Base-by-base conservation (phyloP, 78 protist genomes). In the Planoprotostelium fungivorum region DNA sequence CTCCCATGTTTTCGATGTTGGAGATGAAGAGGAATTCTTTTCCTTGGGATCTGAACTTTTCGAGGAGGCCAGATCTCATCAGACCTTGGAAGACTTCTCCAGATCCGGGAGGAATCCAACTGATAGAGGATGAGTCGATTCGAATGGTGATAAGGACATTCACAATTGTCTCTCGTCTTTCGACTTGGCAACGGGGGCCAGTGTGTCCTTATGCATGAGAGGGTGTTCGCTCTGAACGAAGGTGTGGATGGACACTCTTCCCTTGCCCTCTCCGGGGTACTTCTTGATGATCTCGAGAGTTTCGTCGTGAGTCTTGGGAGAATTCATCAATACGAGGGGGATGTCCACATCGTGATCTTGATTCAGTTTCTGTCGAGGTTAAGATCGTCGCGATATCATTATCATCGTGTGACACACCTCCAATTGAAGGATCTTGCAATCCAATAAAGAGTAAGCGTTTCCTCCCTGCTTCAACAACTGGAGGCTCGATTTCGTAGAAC, bases 41-140 rank as follows among this genome's bases (percentile, higher is more conserved):
- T 51, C 99, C 99, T 86, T 89, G 83, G n/a, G 84, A 37, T 1
- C 90, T 51, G 25, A 96, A 88, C 83, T 37, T 87, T 34, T 97
- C 96, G 0, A 97, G 37, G 23, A 93, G 35, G 29, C 97, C 97
- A 35, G 96, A 87, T 36, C 90, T 38, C 84, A 85, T 38, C 1
- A 97, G 94, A 23, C 96, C 34, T 34, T 90, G 94, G 91, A 93
- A 96, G 23, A 97, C 63, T 86, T 97, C 98, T 35, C 99, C 99
- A 86, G 96, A 96, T 34, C 99, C 99, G 5, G 99, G 99, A 34
- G 99, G 99, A 90, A 95, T 97, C 98, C 98, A 94, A 87, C 92
- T 87, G 83, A n/a, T 86, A 89, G 84, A 86, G 86, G 39, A 87
- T 89, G 37, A 86, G 87, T 51, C 35, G 89, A 1, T 25, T n/a